Conservation (phyloP, 306 rosid genomes). For the Vicia sativa region DNA sequence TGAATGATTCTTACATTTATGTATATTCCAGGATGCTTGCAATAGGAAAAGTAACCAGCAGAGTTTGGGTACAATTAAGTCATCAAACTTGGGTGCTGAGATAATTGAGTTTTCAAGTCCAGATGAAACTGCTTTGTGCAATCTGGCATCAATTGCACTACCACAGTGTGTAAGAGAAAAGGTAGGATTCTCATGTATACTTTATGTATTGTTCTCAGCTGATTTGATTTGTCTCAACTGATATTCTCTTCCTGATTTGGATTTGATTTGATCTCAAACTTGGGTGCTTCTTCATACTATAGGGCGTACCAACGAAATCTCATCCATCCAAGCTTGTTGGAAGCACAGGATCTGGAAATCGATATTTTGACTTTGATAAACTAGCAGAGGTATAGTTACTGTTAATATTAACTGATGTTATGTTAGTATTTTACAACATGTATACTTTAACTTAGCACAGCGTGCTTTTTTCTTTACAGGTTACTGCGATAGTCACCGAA, state of each 20-base stretch:
- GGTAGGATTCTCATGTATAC: slow-evolving; percentile 48
- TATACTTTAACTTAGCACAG: too few species aligned
- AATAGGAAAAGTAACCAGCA: slow-evolving; percentile 95
- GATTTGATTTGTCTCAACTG: slow-evolving; percentile 17
- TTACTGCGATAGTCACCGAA: slow-evolving; percentile 64
- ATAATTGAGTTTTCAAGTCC: slow-evolving; percentile 87
- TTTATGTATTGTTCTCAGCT: not conserved
- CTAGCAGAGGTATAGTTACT: slow-evolving; percentile 67
- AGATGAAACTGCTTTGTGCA: slow-evolving; percentile 94
- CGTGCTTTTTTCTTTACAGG: slow-evolving; percentile 45
- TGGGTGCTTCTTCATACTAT: not conserved
- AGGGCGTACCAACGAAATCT: slow-evolving; percentile 83
- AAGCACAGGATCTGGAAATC: slow-evolving; percentile 67
- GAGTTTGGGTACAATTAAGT: slow-evolving; percentile 87
- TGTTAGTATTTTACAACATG: too few species aligned
- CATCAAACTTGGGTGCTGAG: slow-evolving; percentile 93
- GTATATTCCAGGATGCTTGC: slow-evolving; percentile 66
- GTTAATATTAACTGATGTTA: too few species aligned
- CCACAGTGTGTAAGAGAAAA: slow-evolving; percentile 93
- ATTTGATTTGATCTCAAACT: too few species aligned
- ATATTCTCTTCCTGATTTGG: slow-evolving; percentile 21
- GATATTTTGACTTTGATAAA: slow-evolving; percentile 92
- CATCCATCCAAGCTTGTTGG: slow-evolving; percentile 96
- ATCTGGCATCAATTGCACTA: slow-evolving; percentile 94
- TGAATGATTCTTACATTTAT: not conserved